phyloP scores from a whole-genome alignment of 2,329 filamentous ascomycete species.

The Fusarium sp. region DNA sequence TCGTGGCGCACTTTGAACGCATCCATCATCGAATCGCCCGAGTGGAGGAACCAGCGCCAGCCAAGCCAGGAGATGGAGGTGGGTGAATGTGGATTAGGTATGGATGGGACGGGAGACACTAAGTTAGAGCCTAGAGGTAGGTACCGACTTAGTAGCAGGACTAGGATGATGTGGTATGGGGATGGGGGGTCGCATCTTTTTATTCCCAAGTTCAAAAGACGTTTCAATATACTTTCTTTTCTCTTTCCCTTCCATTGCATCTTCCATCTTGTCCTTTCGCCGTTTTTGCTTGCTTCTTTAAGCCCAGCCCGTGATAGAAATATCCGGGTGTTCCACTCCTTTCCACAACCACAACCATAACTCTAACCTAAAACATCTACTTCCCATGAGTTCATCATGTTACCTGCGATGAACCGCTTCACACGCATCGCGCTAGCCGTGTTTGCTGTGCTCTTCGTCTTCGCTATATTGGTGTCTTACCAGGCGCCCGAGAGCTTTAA shows the following conservation, averaged over 20 bases:
- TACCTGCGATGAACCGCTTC: slow-evolving; percentile 34
- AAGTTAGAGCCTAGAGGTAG: slow-evolving; percentile 1
- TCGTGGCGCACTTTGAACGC: slow-evolving; percentile 30
- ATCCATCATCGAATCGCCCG: slow-evolving; percentile 25
- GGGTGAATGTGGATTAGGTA: neutral
- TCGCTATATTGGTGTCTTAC: slow-evolving; percentile 33
- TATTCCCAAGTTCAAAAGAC: slow-evolving; percentile 23
- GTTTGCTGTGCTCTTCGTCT: slow-evolving; percentile 34
- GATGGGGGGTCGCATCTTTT: slow-evolving; percentile 21
- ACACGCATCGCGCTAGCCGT: slow-evolving; percentile 39
- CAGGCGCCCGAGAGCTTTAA: slow-evolving; percentile 31
- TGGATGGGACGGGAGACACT: neutral
- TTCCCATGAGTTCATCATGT: slow-evolving; percentile 30
- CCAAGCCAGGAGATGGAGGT: neutral
- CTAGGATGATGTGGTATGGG: neutral
- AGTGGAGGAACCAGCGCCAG: slow-evolving; percentile 9
- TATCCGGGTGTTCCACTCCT: slow-evolving; percentile 29
- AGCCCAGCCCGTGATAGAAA: slow-evolving; percentile 22
- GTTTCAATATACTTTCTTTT: slow-evolving; percentile 10
- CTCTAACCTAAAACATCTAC: neutral
- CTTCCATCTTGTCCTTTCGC: neutral
- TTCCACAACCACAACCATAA: neutral
- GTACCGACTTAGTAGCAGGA: neutral
- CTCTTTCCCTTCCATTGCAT: slow-evolving; percentile 5
- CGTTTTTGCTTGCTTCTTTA: neutral